These are phyloP conservation scores for Coemansia asiatica DNA, from an alignment of 192 early-diverging fungal genomes.

Conservation along the genomic window DNA sequence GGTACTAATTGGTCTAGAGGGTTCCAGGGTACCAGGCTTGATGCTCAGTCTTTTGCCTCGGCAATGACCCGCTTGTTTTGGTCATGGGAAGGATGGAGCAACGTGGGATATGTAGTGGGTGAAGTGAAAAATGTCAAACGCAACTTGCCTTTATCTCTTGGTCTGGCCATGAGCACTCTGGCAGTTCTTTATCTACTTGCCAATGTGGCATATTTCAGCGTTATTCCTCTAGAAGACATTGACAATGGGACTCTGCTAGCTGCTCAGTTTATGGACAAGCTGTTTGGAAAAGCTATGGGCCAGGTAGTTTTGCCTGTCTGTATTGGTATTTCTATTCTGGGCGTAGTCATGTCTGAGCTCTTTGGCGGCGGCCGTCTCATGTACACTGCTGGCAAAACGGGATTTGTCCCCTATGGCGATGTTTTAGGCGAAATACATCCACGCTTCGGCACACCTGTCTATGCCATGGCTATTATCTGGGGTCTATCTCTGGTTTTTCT, in stretches of 20 bases:
- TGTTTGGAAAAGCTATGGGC: constrained; percentile 60
- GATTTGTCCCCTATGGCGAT: constrained; percentile 55
- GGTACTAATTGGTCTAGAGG: constrained; percentile 61
- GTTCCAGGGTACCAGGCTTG: constrained; percentile 61
- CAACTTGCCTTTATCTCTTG: constrained; percentile 72
- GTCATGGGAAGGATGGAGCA: constrained; percentile 68
- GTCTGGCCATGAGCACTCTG: constrained; percentile 71
- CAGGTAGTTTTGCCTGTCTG: constrained; percentile 55
- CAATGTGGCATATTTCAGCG: constrained; percentile 80
- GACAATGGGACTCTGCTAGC: constrained; percentile 65
- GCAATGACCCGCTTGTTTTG: constrained; percentile 58
- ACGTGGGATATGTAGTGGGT: constrained; percentile 75
- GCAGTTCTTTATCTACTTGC: constrained; percentile 72
- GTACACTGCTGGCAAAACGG: constrained; percentile 54
- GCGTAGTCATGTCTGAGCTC: constrained; percentile 55
- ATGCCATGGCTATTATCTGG: constrained; percentile 52
- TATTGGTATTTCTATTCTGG: constrained; percentile 56
- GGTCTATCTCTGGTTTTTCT: constrained; percentile 51
- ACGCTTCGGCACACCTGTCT: constrained; percentile 50
- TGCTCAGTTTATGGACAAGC: constrained; percentile 57
- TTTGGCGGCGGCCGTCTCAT: constrained; percentile 57
- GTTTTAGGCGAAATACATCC: constrained; percentile 51
- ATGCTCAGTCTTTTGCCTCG: constrained; percentile 55
- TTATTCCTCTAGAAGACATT: constrained; percentile 67
- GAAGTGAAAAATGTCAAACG: constrained; percentile 79